phyloP scores from a whole-genome alignment of 176 grass and related monocot genomes.

The Urochloa ruziziensis region DNA sequence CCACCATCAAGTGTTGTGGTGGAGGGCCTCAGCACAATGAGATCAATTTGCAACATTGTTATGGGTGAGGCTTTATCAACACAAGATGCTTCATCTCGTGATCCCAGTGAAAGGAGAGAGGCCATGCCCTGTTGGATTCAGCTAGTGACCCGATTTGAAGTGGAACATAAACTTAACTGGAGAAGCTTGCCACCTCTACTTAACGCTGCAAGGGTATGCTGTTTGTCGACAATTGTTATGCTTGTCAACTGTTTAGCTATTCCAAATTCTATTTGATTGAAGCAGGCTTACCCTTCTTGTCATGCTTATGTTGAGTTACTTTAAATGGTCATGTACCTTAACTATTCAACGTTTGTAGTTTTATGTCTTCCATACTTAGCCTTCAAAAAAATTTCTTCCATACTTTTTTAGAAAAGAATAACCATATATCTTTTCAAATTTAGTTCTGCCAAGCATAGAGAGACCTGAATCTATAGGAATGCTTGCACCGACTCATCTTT shows the following conservation, averaged over 20 bases:
- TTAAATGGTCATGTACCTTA: too few relatives aligned
- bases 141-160: slow-evolving; percentile 19
- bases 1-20: slow-evolving; percentile 14
- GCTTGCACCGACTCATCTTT: neutral
- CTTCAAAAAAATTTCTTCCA: neutral
- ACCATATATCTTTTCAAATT: neutral
- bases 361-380: too few relatives aligned
- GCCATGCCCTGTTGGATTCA: slow-evolving; percentile 33
- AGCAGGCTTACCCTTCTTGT: too few relatives aligned
- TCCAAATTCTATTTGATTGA: neutral
- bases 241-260: neutral
- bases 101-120: slow-evolving; percentile 17
- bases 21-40: slow-evolving; percentile 32
- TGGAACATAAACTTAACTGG: neutral
- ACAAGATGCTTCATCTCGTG: neutral
- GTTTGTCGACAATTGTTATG: too few relatives aligned
- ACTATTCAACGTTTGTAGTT: too few relatives aligned
- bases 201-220: slow-evolving; percentile 26
- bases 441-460: neutral
- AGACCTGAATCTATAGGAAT: neutral
- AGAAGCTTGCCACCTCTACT: slow-evolving; percentile 28
- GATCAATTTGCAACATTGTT: slow-evolving; percentile 24
- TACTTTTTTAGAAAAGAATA: neutral
- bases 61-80: slow-evolving; percentile 29
- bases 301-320: too few relatives aligned